Conservation (phyloP, 208 protist genomes). For the Trypanosoma mega region DNA sequence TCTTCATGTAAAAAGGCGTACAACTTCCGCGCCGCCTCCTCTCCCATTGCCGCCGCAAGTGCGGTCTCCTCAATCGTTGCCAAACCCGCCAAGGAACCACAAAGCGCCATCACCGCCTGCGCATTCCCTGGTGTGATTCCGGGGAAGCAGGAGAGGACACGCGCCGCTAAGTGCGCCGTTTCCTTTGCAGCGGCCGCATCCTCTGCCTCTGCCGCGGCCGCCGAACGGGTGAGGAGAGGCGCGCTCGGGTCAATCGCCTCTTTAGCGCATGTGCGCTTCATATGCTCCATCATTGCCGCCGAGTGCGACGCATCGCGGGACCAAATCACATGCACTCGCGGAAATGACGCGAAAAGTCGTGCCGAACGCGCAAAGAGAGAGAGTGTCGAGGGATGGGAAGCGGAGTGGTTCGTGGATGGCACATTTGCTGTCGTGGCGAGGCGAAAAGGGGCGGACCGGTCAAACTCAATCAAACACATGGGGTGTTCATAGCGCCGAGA, state of each 20-base stretch:
- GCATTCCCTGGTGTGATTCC: constrained; percentile 66
- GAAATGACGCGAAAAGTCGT: constrained; percentile 53
- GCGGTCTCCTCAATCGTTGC: constrained; percentile 60
- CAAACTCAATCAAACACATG: constrained; percentile 79
- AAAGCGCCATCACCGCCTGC: constrained; percentile 59
- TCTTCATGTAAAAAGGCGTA: constrained; percentile 68
- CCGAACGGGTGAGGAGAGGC: constrained; percentile 49
- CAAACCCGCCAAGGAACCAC: constrained; percentile 73
- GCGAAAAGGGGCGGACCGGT: constrained; percentile 53
- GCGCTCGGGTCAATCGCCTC: constrained; percentile 62
- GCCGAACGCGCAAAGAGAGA: constrained; percentile 60
- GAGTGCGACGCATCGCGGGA: constrained; percentile 72
- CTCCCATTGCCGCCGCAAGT: constrained; percentile 51
- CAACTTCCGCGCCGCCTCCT: constrained; percentile 41
- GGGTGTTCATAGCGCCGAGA: constrained; percentile 58
- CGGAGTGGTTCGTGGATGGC: not conserved
- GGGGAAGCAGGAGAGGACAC: constrained; percentile 74
- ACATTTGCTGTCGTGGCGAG: constrained; percentile 28
- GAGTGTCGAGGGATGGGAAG: too few species aligned
- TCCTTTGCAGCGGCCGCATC: constrained; percentile 31
- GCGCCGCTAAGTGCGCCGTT: constrained; percentile 54
- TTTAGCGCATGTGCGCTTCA: constrained; percentile 59
- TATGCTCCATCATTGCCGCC: constrained; percentile 56
- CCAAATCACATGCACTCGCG: constrained; percentile 69
- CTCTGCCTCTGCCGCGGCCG: constrained; percentile 26